phyloP scores from a whole-genome alignment of 305 asterid genomes.

The Stenogyne calaminthoides region DNA sequence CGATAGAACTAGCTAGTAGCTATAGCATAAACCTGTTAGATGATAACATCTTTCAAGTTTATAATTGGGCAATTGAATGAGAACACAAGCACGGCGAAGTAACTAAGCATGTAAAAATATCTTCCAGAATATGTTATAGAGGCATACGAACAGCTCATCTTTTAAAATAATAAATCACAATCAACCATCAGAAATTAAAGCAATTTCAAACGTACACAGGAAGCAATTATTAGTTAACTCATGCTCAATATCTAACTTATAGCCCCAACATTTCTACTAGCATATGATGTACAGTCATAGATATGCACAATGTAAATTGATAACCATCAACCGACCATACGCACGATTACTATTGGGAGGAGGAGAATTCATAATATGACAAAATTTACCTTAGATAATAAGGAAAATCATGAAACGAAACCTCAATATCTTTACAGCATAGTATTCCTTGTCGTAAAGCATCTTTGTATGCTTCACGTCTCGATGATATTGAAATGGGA shows the following conservation, averaged over 20 bases:
- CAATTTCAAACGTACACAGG: not conserved
- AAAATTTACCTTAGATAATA: constrained; percentile 76
- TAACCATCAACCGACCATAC: not conserved
- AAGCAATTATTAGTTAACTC: constrained; percentile 18
- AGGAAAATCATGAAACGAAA: constrained; percentile 82
- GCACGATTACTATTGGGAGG: not conserved
- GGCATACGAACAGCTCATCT: constrained; percentile 2
- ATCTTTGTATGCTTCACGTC: constrained; percentile 78
- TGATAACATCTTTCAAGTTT: constrained; percentile 9
- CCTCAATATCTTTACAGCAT: constrained; percentile 58
- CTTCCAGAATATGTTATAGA: too few relatives aligned
- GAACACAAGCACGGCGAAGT: constrained; percentile 11
- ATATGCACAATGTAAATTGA: not conserved
- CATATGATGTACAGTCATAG: not conserved
- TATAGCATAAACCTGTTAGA: constrained; percentile 1
- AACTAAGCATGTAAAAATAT: too few relatives aligned
- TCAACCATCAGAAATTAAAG: constrained; percentile 16
- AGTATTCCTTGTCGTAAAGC: constrained; percentile 60
- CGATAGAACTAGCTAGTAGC: not conserved
- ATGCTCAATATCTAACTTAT: constrained; percentile 4
- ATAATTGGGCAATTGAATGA: not conserved
- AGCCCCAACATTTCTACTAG: constrained; percentile 4
- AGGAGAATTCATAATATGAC: constrained; percentile 18
- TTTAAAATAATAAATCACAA: constrained; percentile 2
- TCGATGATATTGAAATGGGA: constrained; percentile 55